Evolutionary conservation across 495 filamentous ascomycete genomes (phyloP).

Genomic region (Durotheca rogersii): DNA sequence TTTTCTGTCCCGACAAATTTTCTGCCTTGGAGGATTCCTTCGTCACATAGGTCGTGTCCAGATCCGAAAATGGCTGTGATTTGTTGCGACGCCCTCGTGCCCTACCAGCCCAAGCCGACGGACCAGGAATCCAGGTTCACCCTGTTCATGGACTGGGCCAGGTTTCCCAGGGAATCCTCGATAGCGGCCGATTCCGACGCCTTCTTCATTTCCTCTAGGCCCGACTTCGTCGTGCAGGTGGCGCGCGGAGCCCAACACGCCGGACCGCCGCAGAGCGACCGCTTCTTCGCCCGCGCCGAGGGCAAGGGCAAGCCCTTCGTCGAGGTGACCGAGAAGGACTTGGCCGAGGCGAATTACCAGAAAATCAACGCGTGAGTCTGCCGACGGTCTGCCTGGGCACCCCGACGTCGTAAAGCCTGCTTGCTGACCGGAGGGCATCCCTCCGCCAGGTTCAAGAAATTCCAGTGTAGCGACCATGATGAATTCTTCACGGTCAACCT

Average conservation of each 20-base stretch:
- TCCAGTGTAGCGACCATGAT: constrained; percentile 37
- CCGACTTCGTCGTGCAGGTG: constrained; percentile 38
- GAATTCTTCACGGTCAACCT: constrained; percentile 44
- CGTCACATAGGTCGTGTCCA: too few species aligned
- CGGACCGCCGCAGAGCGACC: constrained; percentile 36
- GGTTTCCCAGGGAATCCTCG: too few species aligned
- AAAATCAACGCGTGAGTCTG: constrained; percentile 44
- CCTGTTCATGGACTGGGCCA: constrained; percentile 33
- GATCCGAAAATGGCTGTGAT: too few species aligned
- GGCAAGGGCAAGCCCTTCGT: constrained; percentile 27
- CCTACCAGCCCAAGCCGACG: too few species aligned
- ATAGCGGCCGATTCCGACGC: neutral
- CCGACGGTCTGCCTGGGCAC: too few species aligned
- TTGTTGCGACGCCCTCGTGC: too few species aligned
- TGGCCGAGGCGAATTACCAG: constrained; percentile 38
- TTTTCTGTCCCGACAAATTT: too few species aligned
- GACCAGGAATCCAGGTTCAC: constrained; percentile 33
- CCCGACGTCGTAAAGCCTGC: too few species aligned
- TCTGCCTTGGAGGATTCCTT: too few species aligned
- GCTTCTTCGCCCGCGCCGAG: constrained; percentile 35
- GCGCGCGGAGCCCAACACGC: constrained; percentile 41
- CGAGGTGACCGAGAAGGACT: constrained; percentile 34
- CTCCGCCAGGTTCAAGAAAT: constrained; percentile 39
- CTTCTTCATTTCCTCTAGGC: constrained; percentile 3
- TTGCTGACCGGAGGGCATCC: neutral